Conservation (phyloP, 2,329 filamentous ascomycete genomes). For the Alternaria hordeiaustralica region DNA sequence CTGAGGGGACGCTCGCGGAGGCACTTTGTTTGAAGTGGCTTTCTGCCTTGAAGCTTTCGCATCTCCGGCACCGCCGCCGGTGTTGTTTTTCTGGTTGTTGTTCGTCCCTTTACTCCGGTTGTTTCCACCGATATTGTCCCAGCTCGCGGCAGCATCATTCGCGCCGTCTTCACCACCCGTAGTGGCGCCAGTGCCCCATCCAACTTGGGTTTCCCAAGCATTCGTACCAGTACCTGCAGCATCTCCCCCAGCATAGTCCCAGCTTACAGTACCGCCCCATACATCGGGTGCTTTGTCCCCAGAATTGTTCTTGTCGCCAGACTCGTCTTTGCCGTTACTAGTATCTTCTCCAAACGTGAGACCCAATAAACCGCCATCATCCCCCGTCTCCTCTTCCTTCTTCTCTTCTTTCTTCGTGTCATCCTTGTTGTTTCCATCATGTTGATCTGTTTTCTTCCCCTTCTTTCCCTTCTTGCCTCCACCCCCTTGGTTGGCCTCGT, state of each 20-base stretch:
- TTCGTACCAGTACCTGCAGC: background rate
- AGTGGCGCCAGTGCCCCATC: background rate
- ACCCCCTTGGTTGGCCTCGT: conserved; percentile 1
- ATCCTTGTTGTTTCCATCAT: conserved; percentile 5
- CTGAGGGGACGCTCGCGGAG: background rate
- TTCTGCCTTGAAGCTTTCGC: background rate
- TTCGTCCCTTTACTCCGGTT: background rate
- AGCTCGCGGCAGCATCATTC: background rate
- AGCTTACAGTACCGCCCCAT: background rate
- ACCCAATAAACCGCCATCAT: background rate
- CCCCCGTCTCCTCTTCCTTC: background rate
- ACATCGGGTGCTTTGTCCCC: background rate
- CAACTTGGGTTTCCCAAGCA: background rate
- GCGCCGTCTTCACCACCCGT: background rate
- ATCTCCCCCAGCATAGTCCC: background rate
- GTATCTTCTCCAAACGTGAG: background rate
- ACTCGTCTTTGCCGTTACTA: background rate
- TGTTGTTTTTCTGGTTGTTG: conserved; percentile 1
- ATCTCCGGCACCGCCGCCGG: background rate
- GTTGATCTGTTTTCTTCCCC: conserved; percentile 21
- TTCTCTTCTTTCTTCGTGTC: background rate
- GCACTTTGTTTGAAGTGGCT: conserved; percentile 1
- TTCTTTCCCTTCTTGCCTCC: conserved; percentile 11
- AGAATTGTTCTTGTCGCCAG: background rate
- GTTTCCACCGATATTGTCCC: background rate